These are phyloP conservation scores for Symbiodinium natans DNA, from an alignment of 73 alveolate genomes.

Conservation along the genomic window DNA sequence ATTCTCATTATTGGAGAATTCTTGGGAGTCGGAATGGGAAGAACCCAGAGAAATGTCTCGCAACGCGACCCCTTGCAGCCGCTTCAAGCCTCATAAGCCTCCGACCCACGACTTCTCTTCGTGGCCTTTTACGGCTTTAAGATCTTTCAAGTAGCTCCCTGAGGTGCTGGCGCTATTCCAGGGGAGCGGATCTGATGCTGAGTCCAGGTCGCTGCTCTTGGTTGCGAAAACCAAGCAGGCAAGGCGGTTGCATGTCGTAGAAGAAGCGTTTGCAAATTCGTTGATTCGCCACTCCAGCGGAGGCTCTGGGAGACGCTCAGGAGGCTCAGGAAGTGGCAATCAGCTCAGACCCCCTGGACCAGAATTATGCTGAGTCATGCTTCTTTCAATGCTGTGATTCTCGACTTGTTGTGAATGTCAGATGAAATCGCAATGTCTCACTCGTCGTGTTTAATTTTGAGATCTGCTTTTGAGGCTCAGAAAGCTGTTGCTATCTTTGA, in stretches of 20 bases:
- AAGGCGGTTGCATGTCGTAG: background rate
- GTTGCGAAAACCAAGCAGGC: conserved; percentile 82
- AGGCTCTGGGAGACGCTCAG: conserved; percentile 46
- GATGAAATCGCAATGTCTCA: background rate
- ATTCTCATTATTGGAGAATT: no score
- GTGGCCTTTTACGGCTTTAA: no score
- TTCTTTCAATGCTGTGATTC: background rate
- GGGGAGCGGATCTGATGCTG: conserved; percentile 39
- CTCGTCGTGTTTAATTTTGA: no score
- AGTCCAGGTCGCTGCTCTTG: conserved; percentile 47
- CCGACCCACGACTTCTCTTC: no score
- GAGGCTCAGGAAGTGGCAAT: conserved; percentile 50
- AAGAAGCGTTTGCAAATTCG: background rate
- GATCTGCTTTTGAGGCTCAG: conserved; percentile 22
- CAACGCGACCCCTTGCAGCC: no score
- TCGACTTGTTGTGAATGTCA: background rate
- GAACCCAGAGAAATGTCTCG: no score
- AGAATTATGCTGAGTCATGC: background rate
- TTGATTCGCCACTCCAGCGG: background rate
- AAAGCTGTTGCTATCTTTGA: conserved; percentile 66
- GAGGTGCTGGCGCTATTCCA: conserved; percentile 82
- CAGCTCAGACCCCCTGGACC: background rate
- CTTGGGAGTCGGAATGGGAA: no score
- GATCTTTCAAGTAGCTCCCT: no score
- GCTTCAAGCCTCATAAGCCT: no score